Base-by-base conservation (phyloP, 768 basidiomycete genomes). In the Vararia minispora region DNA sequence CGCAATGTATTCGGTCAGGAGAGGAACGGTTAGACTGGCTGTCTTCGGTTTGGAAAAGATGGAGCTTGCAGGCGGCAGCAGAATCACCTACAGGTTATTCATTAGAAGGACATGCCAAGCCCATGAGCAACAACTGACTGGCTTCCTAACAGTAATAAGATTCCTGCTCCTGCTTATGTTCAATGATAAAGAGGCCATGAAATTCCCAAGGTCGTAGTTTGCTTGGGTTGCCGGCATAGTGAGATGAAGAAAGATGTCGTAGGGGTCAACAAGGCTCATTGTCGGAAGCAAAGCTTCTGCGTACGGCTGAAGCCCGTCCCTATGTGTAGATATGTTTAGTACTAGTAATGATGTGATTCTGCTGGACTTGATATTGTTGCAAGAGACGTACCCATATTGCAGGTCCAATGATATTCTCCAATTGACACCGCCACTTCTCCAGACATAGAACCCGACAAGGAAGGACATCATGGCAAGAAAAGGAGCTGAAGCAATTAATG, bases 151-250 rank as follows among this genome's bases (percentile, higher is more conserved):
- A 12, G 65, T 59, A 4, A 62, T 57, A 18, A 90, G 58, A 5
- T 83, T 80, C 49, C 68, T 71, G 55, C 87, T 87, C 13, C 67
- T 65, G 21, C 64, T 48, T 0, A 77, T 76, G 3, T 61, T 63
- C 20, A 90, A 58, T 1, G 68, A 74, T 25, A 89, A 53, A 30
- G 65, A 69, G 4, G 74, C 63, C 87, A 90, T 90, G 57, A 89
- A 90, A 55, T 90, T 90, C 28, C 87, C 87, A 3, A 90, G 72
- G 4, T 64, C 76, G 49, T 72, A 62, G 58, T 86, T 89, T 16
- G 76, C 57, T 42, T 77, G 73, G 13, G 70, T 69, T 3, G 72
- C 64, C 9, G 87, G 87, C 6, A 89, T 63, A 21, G 62, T 56
- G 12, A 90, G 62, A 37, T 74, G 70, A 12, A 89, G 58, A 30